Evolutionary conservation across 2,329 filamentous ascomycete species (phyloP).

Genomic region (Talaromyces amestolkiae): DNA sequence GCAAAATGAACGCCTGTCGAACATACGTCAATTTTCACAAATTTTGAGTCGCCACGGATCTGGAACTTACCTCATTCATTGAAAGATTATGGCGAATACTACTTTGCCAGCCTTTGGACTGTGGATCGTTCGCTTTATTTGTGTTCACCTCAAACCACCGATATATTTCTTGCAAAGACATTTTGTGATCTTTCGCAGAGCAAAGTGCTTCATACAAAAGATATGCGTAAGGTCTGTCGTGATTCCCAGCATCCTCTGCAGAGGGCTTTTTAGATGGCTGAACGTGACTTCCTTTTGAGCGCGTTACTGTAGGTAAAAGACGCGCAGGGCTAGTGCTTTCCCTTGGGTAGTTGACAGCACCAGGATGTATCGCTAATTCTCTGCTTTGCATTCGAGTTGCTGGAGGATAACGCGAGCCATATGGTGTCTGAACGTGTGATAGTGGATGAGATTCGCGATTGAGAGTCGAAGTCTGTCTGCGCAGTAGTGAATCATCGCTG

Average conservation of each 20-base stretch:
- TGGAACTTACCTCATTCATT: slow-evolving; percentile 77
- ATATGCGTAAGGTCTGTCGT: slow-evolving; percentile 71
- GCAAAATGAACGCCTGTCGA: slow-evolving; percentile 26
- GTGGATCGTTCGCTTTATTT: slow-evolving; percentile 63
- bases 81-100: slow-evolving; percentile 93
- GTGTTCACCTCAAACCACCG: slow-evolving; percentile 84
- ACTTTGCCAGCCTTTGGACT: slow-evolving; percentile 82
- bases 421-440: background rate
- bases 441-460: background rate
- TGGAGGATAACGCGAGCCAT: background rate
- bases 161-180: slow-evolving; percentile 85
- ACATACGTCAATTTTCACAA: background rate
- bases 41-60: background rate
- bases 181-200: slow-evolving; percentile 62
- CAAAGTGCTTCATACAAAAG: slow-evolving; percentile 76
- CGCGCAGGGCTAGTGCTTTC: background rate
- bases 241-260: background rate
- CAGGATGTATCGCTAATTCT: background rate
- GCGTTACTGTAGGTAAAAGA: background rate
- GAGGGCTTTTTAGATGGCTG: background rate
- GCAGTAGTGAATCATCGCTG: background rate
- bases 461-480: background rate
- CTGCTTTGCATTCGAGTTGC: background rate
- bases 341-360: background rate
- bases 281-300: background rate